Base-by-base conservation (phyloP, 2,329 filamentous ascomycete species). In the Aspergillus calidoustus region DNA sequence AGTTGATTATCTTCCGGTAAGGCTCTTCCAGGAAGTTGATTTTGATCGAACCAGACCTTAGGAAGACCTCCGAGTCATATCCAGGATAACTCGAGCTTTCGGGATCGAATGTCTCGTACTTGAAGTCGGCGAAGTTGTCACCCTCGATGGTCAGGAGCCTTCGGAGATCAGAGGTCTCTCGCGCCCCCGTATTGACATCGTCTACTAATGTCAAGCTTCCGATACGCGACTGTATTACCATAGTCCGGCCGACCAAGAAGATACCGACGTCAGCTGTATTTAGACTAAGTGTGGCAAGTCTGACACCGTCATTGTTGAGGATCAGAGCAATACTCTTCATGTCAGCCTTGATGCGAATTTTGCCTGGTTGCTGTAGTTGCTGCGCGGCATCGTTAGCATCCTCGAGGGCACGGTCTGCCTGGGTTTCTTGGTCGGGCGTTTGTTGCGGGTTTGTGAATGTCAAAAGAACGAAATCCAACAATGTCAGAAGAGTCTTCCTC, bases 21-120 rank as follows among this genome's bases (percentile, higher is more conserved):
- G 95, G 95, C 76, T 99, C 96, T 64, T 97, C 94, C 4, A 98
- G 81, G 75, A 99, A 99, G 75, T 97, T 98, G 74, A 99, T 84
- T 79, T 96, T 98, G 76, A 99, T 90, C 0, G 95, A 99, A 1
- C 95, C 95, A 19, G 95, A 94, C 41, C 94, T 89, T 11, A 99
- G 82, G 72, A 88, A 96, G 31, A 99, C 88, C 1, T 93, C 94
- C 15, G 92, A 95, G 73, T 98, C 94, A 72, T 98, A 97, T 11
- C 95, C 96, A 6, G 95, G 96, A 71, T 98, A 98, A 11, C 87
- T 84, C 57, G 90, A 86, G 60, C 89, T 88, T 23, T 85, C 84
- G 0, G 89, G 77, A 74, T 98, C 93, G 69, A 96, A 99, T 0
- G 95, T 99, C 77, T 99, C 92, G 71, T 99, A 99, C 58, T 92